Base-by-base conservation (phyloP, 177 flowering plant species). In the Vitis hybrid region DNA sequence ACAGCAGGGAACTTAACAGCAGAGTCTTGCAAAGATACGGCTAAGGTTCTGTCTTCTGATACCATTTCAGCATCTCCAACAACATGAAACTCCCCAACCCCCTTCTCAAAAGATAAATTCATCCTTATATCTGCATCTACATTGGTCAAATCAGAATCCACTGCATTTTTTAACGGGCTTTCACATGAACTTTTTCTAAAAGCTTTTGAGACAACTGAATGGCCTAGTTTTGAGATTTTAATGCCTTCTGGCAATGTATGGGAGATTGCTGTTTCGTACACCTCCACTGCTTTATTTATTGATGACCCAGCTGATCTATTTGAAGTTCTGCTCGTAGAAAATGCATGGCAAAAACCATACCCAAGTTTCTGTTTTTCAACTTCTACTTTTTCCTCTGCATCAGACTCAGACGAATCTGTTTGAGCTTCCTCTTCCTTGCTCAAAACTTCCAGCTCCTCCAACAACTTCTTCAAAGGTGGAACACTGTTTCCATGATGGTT, bases 321-420 rank as follows among this genome's bases (percentile, higher is more conserved):
- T 55, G 68, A 75, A 67, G 33, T 60, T 62, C 61, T 52, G n/a
- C 55, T 60, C 10, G 62, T 16, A 65, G 62, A 68, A 51, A 60
- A 26, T 1, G 50, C 55, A 65, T n/a, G 53, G 48, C 11, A 48
- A 31, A 48, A 2, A 49, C 53, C 51, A 19, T 16, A 8, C 62
- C 45, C 63, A 31, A 51, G 18, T 53, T 55, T 55, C 49, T 55
- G 49, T 55, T 19, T 52, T 60, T 49, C 57, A 33, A 22, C 31
- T 64, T 66, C 72, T 67, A 22, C 18, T 60, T 50, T 68, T 60
- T 68, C 64, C 49, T 70, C 63, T 6, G 12, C 53, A 31, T 68
- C 51, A 33, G 57, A 57, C 66, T 70, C 77, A 71, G 51, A 33
- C 18, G 70, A 65, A 69, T 3, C 55, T 62, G 45, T 64, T 60